Conservation (phyloP, 352 stramenopile genomes). For the Sclerospora graminicola region DNA sequence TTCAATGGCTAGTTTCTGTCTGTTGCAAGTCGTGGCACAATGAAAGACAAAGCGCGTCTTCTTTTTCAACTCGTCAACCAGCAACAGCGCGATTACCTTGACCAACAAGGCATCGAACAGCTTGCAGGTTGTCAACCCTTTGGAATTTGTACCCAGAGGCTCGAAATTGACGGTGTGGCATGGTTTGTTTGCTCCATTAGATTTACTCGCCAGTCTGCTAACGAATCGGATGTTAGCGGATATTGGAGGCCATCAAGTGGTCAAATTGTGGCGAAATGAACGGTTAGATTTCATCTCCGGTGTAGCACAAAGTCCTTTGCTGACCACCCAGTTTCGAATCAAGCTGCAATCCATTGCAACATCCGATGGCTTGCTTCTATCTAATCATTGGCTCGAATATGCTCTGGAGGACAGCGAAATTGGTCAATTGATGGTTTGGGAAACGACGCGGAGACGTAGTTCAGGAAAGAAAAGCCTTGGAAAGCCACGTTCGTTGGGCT, state of each 20-base stretch:
- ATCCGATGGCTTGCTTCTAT: constrained; percentile 18
- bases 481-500: constrained; percentile 13
- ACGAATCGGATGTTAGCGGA: constrained; percentile 28
- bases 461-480: background rate
- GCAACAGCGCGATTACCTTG: constrained; percentile 17
- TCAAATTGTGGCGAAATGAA: constrained; percentile 1
- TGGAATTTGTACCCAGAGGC: background rate
- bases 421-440: constrained; percentile 26
- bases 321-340: constrained; percentile 35
- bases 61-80: constrained; percentile 38
- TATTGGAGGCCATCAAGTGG: constrained; percentile 5
- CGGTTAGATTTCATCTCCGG: constrained; percentile 8
- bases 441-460: constrained; percentile 3
- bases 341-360: constrained; percentile 28
- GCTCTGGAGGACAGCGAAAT: constrained; percentile 23
- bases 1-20: constrained; percentile 26
- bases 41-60: constrained; percentile 41
- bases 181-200: constrained; percentile 8
- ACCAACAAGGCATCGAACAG: constrained; percentile 26
- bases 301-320: constrained; percentile 31
- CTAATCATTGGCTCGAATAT: constrained; percentile 28
- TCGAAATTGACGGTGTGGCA: background rate
- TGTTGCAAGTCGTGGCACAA: constrained; percentile 25
- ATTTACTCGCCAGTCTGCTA: constrained; percentile 41
- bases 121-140: constrained; percentile 30